Conservation (phyloP, 2,329 filamentous ascomycete genomes). For the Penicillium sp. region DNA sequence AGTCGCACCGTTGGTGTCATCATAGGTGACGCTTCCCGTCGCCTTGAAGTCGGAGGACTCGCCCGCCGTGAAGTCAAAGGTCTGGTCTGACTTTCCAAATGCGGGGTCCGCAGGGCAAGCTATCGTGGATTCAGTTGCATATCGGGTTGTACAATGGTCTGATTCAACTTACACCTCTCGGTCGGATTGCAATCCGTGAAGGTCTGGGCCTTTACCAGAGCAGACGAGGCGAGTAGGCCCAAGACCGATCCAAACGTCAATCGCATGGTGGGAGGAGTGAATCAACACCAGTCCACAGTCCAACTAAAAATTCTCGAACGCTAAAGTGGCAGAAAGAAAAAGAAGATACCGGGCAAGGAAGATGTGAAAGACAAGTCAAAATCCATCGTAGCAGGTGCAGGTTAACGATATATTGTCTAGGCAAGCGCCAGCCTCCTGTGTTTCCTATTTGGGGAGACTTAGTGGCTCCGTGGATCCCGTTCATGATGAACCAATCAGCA, state of each 20-base stretch:
- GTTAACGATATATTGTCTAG: no score
- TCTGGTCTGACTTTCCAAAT: conserved; percentile 67
- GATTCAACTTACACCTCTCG: conserved; percentile 30
- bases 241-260: conserved; percentile 24
- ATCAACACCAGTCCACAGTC: no score
- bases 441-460: conserved; percentile 10
- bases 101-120: conserved; percentile 71
- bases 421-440: conserved; percentile 22
- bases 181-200: conserved; percentile 43
- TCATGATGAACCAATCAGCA: conserved; percentile 10
- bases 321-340: not conserved
- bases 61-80: conserved; percentile 76
- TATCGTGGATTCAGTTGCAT: conserved; percentile 25
- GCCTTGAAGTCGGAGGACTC: conserved; percentile 71
- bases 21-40: conserved; percentile 65
- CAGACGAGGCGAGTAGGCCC: conserved; percentile 26
- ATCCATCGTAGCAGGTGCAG: no score
- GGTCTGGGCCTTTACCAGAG: conserved; percentile 38
- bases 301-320: no score
- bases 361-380: no score
- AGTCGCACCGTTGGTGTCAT: conserved; percentile 61
- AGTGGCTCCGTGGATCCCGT: conserved; percentile 15
- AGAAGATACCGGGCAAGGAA: no score
- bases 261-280: conserved; percentile 34
- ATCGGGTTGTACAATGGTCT: not conserved